Evolutionary conservation across 257 asterid species (phyloP).

Genomic region (Ophiorrhiza pumila): DNA sequence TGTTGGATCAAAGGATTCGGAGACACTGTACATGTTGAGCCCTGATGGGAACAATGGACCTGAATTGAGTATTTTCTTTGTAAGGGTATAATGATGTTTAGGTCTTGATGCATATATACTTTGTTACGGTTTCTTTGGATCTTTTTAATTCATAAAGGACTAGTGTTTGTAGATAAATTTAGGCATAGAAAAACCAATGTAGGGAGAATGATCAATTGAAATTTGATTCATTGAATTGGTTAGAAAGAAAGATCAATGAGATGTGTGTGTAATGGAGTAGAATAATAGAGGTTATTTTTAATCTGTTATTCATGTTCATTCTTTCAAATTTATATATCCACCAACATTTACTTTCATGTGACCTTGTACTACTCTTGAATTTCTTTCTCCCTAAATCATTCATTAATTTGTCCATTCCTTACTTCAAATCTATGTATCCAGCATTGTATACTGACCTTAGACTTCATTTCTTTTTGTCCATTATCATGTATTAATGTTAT

Average conservation of each 20-base stretch:
- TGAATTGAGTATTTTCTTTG: conserved; percentile 89
- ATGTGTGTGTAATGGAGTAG: neutral
- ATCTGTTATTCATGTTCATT: neutral
- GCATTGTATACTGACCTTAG: too few relatives aligned
- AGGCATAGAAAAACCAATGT: neutral
- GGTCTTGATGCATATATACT: neutral
- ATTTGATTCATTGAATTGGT: neutral
- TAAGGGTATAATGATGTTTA: conserved; percentile 44
- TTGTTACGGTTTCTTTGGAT: neutral
- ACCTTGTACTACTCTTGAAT: neutral
- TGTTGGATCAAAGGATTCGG: conserved; percentile 77
- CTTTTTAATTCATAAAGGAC: neutral
- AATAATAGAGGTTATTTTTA: neutral
- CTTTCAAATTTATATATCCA: neutral
- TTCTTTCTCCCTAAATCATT: neutral
- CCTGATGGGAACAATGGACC: conserved; percentile 83
- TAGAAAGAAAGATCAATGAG: neutral
- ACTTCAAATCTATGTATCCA: too few relatives aligned
- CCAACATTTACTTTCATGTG: neutral
- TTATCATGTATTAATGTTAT: too few relatives aligned
- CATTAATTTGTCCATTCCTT: neutral
- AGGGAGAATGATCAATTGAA: neutral
- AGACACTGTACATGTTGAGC: conserved; percentile 82
- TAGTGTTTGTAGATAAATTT: conserved; percentile 4
- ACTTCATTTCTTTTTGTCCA: too few relatives aligned